phyloP scores from a whole-genome alignment of 169 alveolate genomes.

The Theileria sp. region DNA sequence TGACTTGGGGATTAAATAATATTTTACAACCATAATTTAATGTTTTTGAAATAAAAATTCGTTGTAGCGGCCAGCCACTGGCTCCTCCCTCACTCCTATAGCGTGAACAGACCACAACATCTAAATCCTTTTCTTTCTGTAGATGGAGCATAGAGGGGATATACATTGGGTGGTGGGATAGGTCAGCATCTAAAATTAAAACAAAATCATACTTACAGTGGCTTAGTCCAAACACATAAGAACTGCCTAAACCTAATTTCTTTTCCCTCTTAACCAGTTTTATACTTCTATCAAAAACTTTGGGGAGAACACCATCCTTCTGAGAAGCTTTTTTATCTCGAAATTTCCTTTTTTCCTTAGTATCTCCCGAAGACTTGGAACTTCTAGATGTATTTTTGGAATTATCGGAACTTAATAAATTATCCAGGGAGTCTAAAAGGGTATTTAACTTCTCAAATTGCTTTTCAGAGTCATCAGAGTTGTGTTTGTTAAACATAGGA shows the following conservation, averaged over 20 bases:
- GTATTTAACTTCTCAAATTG: no score
- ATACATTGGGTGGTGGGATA: conserved; percentile 95
- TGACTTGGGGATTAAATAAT: conserved; percentile 77
- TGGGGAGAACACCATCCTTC: conserved; percentile 18
- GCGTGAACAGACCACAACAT: conserved; percentile 95
- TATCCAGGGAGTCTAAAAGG: no score
- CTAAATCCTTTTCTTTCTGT: conserved; percentile 86
- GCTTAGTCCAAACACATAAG: conserved; percentile 93
- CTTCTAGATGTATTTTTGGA: background rate
- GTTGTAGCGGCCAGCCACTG: conserved; percentile 91
- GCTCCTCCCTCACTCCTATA: conserved; percentile 93
- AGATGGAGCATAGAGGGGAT: conserved; percentile 86
- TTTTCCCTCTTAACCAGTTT: conserved; percentile 87
- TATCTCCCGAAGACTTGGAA: background rate
- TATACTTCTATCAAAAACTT: background rate
- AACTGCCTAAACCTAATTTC: conserved; percentile 94
- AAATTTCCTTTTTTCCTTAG: background rate
- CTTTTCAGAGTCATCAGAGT: background rate
- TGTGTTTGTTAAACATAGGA: background rate
- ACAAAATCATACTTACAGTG: conserved; percentile 88
- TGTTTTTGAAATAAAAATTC: conserved; percentile 91
- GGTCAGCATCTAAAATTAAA: conserved; percentile 96
- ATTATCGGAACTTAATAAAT: background rate
- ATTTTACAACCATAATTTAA: conserved; percentile 90
- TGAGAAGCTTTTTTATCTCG: conserved; percentile 30